Conservation (phyloP, 768 basidiomycete species). For the Lactarius evosmus region DNA sequence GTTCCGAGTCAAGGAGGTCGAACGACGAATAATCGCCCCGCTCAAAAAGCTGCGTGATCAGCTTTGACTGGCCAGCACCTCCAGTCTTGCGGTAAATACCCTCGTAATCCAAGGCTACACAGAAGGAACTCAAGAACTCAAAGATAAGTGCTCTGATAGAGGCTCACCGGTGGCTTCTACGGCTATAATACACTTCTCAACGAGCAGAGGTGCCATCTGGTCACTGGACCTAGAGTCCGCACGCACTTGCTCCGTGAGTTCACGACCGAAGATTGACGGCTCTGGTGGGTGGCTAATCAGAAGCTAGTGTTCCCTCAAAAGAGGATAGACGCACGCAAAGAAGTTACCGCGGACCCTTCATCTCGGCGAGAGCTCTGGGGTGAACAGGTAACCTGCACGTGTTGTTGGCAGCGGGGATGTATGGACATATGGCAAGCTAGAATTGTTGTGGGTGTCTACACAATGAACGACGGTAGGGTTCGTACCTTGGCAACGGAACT, state of each 20-base stretch:
- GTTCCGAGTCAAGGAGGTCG: conserved; percentile 79
- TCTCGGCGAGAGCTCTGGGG: conserved; percentile 23
- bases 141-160: not conserved
- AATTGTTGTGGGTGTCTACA: not conserved
- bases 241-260: conserved; percentile 78
- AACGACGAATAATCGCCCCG: conserved; percentile 86
- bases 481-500: conserved; percentile 84
- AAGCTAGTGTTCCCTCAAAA: conserved; percentile 1
- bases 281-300: conserved; percentile 41
- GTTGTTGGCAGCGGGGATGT: conserved; percentile 25
- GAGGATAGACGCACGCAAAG: conserved; percentile 16
- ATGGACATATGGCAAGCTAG: conserved; percentile 27
- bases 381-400: conserved; percentile 17
- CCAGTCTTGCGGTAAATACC: conserved; percentile 98
- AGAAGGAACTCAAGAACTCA: not conserved
- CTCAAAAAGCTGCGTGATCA: conserved; percentile 93
- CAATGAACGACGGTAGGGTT: conserved; percentile 18
- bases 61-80: conserved; percentile 86
- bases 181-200: conserved; percentile 94
- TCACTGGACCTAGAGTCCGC: conserved; percentile 59
- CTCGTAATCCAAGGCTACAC: conserved; percentile 85
- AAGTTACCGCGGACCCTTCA: not conserved
- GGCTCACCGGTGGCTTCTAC: conserved; percentile 80
- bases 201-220: conserved; percentile 76
- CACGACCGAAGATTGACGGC: conserved; percentile 91